Evolutionary conservation across 257 asterid genomes (phyloP).

Genomic region (Capsicum chinense): DNA sequence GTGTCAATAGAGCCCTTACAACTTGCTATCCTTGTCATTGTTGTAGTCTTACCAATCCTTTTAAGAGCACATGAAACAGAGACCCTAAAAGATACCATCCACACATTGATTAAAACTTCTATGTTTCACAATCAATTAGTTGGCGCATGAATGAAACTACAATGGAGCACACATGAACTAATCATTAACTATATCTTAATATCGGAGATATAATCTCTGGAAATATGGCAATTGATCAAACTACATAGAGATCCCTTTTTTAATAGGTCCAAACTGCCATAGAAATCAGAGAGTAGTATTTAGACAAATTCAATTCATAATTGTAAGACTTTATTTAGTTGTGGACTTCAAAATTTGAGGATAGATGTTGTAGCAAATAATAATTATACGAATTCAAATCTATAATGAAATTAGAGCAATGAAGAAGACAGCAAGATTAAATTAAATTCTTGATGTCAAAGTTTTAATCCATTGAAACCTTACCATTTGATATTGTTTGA

Average conservation of each 20-base stretch:
- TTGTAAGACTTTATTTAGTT: neutral
- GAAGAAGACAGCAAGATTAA: neutral
- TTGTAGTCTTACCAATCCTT: too few relatives aligned
- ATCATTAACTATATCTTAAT: neutral
- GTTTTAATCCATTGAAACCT: neutral
- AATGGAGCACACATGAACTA: neutral
- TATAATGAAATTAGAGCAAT: neutral
- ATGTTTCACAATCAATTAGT: neutral
- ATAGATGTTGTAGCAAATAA: neutral
- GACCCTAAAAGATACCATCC: neutral
- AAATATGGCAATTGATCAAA: neutral
- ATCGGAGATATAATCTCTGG: neutral
- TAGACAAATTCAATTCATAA: slow-evolving; percentile 15
- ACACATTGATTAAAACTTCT: neutral
- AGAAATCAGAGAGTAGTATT: slow-evolving; percentile 3
- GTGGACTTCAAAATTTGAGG: neutral
- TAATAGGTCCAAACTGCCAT: neutral
- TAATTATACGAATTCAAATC: neutral
- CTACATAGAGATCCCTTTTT: neutral
- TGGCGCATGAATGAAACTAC: neutral
- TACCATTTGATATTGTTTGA: slow-evolving; percentile 21
- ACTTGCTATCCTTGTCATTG: too few relatives aligned
- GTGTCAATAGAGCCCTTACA: too few relatives aligned
- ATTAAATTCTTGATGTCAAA: neutral
- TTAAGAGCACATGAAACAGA: too few relatives aligned